Conservation (phyloP, 2,329 filamentous ascomycete species). For the Alternaria sp. region DNA sequence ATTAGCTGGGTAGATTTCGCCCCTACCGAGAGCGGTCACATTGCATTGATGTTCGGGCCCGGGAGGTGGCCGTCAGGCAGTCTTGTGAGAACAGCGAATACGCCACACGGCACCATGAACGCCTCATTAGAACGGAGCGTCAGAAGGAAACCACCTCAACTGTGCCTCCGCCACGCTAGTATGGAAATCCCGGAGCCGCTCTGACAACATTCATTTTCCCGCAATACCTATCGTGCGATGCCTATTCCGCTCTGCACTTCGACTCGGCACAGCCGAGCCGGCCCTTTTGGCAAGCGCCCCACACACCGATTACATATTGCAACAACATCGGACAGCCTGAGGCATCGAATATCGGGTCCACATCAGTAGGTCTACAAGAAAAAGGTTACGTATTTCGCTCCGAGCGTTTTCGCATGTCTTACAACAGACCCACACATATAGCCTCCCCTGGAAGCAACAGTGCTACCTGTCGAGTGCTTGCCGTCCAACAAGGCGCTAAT, state of each 20-base stretch:
- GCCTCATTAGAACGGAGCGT: conserved; percentile 26
- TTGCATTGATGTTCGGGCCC: conserved; percentile 28
- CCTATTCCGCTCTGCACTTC: conserved; percentile 3
- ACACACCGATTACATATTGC: conserved; percentile 11
- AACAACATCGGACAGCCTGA: conserved; percentile 12
- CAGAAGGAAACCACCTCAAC: conserved; percentile 16
- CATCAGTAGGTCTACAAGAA: conserved; percentile 3
- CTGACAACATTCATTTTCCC: conserved; percentile 1
- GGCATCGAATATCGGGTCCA: conserved; percentile 9
- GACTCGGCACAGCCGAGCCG: conserved; percentile 7
- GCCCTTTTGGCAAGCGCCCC: conserved; percentile 15
- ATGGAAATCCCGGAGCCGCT: conserved; percentile 10
- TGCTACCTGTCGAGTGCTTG: conserved; percentile 10
- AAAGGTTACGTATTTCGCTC: conserved; percentile 1
- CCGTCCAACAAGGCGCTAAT: conserved; percentile 16
- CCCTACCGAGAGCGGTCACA: conserved; percentile 28
- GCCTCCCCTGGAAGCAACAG: conserved; percentile 5
- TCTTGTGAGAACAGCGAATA: conserved; percentile 26
- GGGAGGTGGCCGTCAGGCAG: conserved; percentile 27
- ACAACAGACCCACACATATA: conserved; percentile 12
- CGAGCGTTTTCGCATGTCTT: conserved; percentile 7
- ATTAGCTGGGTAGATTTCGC: conserved; percentile 21
- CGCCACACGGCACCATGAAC: conserved; percentile 33
- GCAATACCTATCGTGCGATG: conserved; percentile 10
- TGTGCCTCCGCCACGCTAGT: conserved; percentile 31